Conservation (phyloP, 164 flowering plant genomes). For the Stephania yunnanensis region DNA sequence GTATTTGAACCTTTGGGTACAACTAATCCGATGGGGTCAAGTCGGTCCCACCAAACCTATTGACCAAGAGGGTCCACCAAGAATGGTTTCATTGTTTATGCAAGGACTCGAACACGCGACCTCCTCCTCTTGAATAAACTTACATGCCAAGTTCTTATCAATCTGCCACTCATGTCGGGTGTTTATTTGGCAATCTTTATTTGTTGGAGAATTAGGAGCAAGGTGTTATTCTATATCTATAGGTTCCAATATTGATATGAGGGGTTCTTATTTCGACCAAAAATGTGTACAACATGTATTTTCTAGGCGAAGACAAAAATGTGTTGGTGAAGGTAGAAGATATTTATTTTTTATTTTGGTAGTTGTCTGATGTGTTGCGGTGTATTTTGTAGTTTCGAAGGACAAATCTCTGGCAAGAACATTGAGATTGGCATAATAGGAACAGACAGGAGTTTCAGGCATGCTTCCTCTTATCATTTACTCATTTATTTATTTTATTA, state of each 20-base stretch:
- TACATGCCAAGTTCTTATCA: too few relatives aligned
- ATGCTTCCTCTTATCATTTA: constrained; percentile 9
- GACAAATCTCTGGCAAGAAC: constrained; percentile 90
- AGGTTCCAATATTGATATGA: not conserved
- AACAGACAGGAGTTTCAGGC: constrained; percentile 72
- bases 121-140: too few relatives aligned
- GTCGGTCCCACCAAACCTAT: too few relatives aligned
- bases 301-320: not conserved
- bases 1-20: too few relatives aligned
- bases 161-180: too few relatives aligned
- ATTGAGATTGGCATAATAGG: constrained; percentile 96
- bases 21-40: too few relatives aligned
- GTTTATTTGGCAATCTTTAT: not conserved
- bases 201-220: not conserved
- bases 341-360: not conserved
- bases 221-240: not conserved
- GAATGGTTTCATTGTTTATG: too few relatives aligned
- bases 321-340: not conserved
- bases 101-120: too few relatives aligned
- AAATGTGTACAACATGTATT: not conserved
- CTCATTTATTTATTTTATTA: too few relatives aligned
- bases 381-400: constrained; percentile 65
- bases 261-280: not conserved
- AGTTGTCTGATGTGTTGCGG: constrained; percentile 6
- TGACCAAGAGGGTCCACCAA: too few relatives aligned